Percentiles rank a stretch among this genome's conserved stretches.
phyloP scores from a whole-genome alignment of 179 eudicot genomes.

The Patellifolia procumbens region DNA sequence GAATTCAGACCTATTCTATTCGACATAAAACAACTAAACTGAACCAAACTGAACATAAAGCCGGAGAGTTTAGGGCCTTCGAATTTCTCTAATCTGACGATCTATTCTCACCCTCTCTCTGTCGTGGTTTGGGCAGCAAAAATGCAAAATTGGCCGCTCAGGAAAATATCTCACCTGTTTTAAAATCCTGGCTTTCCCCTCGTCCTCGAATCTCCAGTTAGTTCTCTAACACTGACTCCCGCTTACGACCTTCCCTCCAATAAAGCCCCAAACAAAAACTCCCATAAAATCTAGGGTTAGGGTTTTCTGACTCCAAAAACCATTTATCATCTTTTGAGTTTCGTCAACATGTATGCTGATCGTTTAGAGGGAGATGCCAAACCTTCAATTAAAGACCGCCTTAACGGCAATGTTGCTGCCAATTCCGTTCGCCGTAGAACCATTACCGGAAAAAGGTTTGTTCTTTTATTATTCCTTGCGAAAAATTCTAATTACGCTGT shows the following conservation, averaged over 20 bases:
- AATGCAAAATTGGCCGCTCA: neutral
- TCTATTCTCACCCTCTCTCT: neutral
- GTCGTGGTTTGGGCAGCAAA: too few relatives aligned
- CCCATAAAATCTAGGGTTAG: slow-evolving; percentile 34
- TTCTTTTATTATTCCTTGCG: neutral
- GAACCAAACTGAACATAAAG: too few relatives aligned
- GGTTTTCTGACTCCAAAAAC: slow-evolving; percentile 12
- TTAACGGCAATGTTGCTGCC: slow-evolving; percentile 20
- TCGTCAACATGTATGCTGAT: slow-evolving; percentile 37
- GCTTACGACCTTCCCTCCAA: neutral
- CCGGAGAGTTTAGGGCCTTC: neutral
- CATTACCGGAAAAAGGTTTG: slow-evolving; percentile 36
- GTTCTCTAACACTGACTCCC: neutral
- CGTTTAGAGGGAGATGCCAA: slow-evolving; percentile 31
- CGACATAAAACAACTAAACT: too few relatives aligned
- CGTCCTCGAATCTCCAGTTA: neutral
- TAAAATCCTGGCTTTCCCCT: neutral
- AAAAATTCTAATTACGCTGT: neutral
- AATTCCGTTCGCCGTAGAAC: slow-evolving; percentile 28
- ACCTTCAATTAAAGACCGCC: slow-evolving; percentile 33
- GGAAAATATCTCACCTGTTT: neutral
- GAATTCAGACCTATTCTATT: too few relatives aligned
- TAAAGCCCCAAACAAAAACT: neutral
- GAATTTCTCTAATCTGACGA: too few relatives aligned
- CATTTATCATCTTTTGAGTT: neutral